Evolutionary conservation across 1,139 yeast species (phyloP), one percentile per base, ranked within the genome.

Genomic region (Lodderomyces parapsilosis): DNA sequence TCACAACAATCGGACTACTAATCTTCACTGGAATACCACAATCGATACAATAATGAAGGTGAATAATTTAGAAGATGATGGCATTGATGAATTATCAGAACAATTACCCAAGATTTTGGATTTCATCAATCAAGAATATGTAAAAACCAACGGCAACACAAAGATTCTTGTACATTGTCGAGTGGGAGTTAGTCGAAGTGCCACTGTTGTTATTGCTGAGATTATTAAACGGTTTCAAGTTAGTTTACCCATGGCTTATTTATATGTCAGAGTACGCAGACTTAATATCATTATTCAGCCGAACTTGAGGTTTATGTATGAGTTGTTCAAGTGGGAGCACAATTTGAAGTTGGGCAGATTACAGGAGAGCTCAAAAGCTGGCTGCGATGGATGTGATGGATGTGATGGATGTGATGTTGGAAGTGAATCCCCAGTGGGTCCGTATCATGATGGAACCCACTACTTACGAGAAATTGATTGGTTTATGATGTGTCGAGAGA

Each of bases 401-500:
- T 5, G 36, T 11, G 22, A 38, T 9, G 44, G 18, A 7, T 25
- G 24, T 6, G 11, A n/a, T 11, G 19, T 2, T 11, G 34, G 9
- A 3, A 25, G 4, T 6, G 30, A n/a, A 22, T 22, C 18, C 15
- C 4, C 28, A 24, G 7, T 15, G 7, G 20, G 9, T 22, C 15
- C n/a, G 10, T 38, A 36, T 18, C 22, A 19, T 32, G 36, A 39
- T 24, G 38, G 38, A 1, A 43, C 41, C 25, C 22, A 24, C 11
- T 44, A 51, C 32, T 60, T 81, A 33, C 66, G 95, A 30, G 90
- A 83, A 50, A 83, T 88, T 39, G 96, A 90, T 57, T 91, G 98
- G 98, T 86, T 81, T 58, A 74, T 86, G n/a, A 68, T 91, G 59
- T 88, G 97, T 61, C 77, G 95, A 37, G 96, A 90, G 55, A 87